Conservation (phyloP, 495 filamentous ascomycete genomes). For the Cryomyces minteri region DNA sequence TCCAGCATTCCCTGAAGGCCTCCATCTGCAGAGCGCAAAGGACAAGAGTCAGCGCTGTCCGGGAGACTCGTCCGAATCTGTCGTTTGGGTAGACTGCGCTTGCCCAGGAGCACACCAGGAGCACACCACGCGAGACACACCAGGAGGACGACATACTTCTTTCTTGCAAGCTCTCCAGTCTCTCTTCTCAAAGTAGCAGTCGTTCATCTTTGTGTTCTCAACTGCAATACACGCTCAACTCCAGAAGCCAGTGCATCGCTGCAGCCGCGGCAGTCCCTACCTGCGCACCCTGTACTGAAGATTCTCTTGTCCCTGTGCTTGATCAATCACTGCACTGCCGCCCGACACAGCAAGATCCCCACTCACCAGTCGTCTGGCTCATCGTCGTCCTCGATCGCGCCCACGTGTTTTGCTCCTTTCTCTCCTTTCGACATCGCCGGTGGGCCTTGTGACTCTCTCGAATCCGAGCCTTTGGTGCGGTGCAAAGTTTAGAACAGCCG, state of each 20-base stretch:
- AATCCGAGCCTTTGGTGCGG: neutral
- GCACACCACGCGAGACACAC: too few species aligned
- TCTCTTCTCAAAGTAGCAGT: constrained; percentile 92
- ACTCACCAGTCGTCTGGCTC: constrained; percentile 88
- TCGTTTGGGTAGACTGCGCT: neutral
- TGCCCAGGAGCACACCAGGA: neutral
- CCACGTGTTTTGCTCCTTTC: constrained; percentile 20
- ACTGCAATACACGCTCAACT: constrained; percentile 25
- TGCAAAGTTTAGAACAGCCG: neutral
- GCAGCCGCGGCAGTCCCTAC: constrained; percentile 4
- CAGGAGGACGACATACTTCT: constrained; percentile 43
- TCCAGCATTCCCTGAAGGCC: constrained; percentile 83
- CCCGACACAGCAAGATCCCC: neutral
- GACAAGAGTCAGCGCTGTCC: too few species aligned
- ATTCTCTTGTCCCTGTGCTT: constrained; percentile 76
- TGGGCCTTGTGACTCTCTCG: neutral
- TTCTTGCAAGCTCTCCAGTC: constrained; percentile 84
- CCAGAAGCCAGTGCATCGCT: neutral
- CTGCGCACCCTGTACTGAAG: constrained; percentile 82
- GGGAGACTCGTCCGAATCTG: neutral
- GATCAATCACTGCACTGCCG: neutral
- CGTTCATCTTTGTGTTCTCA: constrained; percentile 79
- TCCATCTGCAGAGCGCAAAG: constrained; percentile 50
- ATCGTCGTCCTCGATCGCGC: constrained; percentile 47
- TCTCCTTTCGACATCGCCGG: constrained; percentile 29